These are phyloP conservation scores for Arthromyces matolae DNA, from an alignment of 768 basidiomycete species.

Conservation along the genomic window DNA sequence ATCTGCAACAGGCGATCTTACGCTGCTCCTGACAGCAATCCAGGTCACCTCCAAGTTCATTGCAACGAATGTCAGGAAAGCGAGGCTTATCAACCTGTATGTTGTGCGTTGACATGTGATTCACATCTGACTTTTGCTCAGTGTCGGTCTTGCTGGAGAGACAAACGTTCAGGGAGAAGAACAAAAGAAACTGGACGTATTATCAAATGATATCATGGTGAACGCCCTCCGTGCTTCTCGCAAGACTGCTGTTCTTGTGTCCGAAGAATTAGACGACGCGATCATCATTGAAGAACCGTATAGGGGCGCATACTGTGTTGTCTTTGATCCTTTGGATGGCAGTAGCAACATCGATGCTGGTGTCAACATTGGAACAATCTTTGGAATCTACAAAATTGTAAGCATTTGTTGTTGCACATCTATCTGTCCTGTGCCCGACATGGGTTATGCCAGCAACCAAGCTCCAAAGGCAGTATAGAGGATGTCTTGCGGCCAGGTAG, in stretches of 20 bases:
- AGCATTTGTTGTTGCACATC: constrained; percentile 27
- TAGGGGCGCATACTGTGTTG: constrained; percentile 92
- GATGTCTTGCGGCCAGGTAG: constrained; percentile 93
- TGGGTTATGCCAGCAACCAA: constrained; percentile 50
- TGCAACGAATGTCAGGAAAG: constrained; percentile 95
- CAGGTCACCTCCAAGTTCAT: constrained; percentile 97
- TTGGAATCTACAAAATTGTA: constrained; percentile 92
- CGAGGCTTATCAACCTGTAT: constrained; percentile 94
- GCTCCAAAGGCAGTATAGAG: constrained; percentile 70
- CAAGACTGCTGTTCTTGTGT: constrained; percentile 94
- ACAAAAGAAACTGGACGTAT: constrained; percentile 98
- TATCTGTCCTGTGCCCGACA: background rate
- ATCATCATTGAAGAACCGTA: constrained; percentile 81
- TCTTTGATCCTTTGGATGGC: constrained; percentile 96
- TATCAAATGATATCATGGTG: constrained; percentile 99
- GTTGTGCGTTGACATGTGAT: constrained; percentile 25
- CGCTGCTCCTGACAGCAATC: constrained; percentile 91
- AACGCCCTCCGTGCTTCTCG: constrained; percentile 95
- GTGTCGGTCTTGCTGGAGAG: constrained; percentile 95
- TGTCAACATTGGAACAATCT: constrained; percentile 97
- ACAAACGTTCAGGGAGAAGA: constrained; percentile 98
- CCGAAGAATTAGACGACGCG: constrained; percentile 91
- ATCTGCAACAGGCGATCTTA: constrained; percentile 88
- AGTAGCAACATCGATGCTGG: constrained; percentile 98
- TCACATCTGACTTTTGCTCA: constrained; percentile 27